These are phyloP conservation scores for Nannochloropsis granulata DNA, from an alignment of 108 stramenopile genomes.

Conservation along the genomic window DNA sequence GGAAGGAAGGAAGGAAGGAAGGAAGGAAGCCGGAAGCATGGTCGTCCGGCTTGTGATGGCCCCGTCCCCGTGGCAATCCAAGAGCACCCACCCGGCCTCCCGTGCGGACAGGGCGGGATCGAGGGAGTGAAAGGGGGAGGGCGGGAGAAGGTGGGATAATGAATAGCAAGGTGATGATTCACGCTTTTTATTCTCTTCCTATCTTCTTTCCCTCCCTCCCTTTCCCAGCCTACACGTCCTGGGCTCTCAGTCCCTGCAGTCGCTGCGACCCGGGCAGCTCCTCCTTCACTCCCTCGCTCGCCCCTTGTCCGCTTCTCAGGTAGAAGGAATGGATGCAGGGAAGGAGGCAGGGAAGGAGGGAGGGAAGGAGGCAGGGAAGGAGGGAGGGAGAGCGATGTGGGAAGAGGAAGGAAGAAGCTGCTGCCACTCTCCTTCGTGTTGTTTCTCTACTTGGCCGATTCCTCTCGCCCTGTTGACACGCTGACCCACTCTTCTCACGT, in stretches of 20 bases:
- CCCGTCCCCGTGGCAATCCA: no score
- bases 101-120: not conserved
- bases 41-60: not conserved
- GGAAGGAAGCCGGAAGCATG: not conserved
- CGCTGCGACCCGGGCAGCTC: constrained; percentile 47
- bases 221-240: constrained; percentile 1
- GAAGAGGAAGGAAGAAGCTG: not conserved
- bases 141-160: no score
- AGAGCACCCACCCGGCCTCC: not conserved
- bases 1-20: not conserved
- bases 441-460: not conserved
- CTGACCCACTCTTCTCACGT: not conserved
- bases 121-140: no score
- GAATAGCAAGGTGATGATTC: no score
- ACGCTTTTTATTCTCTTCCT: not conserved
- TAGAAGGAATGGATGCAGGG: not conserved
- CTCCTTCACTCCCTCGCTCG: constrained; percentile 51
- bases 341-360: not conserved
- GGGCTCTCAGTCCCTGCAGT: constrained; percentile 51
- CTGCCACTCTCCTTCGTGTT: not conserved
- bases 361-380: not conserved
- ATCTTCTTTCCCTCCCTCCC: not conserved
- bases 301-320: constrained; percentile 16
- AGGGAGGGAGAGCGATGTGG: not conserved
- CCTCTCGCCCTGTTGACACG: not conserved